phyloP scores from a whole-genome alignment of 805 yeast genomes.

The Candida caryicola region DNA sequence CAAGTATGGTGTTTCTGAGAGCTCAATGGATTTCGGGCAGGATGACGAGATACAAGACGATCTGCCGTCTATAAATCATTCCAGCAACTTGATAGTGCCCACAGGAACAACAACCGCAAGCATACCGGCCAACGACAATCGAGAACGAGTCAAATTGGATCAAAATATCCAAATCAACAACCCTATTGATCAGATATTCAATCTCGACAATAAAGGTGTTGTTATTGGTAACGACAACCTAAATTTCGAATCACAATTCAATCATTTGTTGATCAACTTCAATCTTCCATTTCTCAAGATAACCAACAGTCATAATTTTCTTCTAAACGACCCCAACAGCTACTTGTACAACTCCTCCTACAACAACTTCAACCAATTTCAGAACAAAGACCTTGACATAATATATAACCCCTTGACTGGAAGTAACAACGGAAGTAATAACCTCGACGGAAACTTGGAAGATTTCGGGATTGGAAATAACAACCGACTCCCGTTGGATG shows the following conservation, averaged over 20 bases:
- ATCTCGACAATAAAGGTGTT: slow-evolving; percentile 40
- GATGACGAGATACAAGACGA: background rate
- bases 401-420: slow-evolving; percentile 41
- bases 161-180: slow-evolving; percentile 31
- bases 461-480: slow-evolving; percentile 6
- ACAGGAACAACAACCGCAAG: background rate
- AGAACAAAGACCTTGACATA: slow-evolving; percentile 35
- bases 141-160: background rate
- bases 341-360: slow-evolving; percentile 41
- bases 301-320: slow-evolving; percentile 41
- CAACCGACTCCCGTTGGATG: slow-evolving; percentile 35
- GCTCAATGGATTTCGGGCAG: background rate
- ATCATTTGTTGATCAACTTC: slow-evolving; percentile 41
- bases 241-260: slow-evolving; percentile 45
- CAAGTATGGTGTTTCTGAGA: background rate
- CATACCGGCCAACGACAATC: background rate
- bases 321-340: slow-evolving; percentile 41
- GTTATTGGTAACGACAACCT: slow-evolving; percentile 45
- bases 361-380: slow-evolving; percentile 33
- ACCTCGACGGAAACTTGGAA: slow-evolving; percentile 6
- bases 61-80: background rate
- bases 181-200: slow-evolving; percentile 46
- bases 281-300: slow-evolving; percentile 43
- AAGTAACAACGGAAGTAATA: slow-evolving; percentile 7
- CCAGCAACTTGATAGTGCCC: slow-evolving; percentile 1